phyloP scores from a whole-genome alignment of 2,329 filamentous ascomycete species.

The Sclerotinia borealis region DNA sequence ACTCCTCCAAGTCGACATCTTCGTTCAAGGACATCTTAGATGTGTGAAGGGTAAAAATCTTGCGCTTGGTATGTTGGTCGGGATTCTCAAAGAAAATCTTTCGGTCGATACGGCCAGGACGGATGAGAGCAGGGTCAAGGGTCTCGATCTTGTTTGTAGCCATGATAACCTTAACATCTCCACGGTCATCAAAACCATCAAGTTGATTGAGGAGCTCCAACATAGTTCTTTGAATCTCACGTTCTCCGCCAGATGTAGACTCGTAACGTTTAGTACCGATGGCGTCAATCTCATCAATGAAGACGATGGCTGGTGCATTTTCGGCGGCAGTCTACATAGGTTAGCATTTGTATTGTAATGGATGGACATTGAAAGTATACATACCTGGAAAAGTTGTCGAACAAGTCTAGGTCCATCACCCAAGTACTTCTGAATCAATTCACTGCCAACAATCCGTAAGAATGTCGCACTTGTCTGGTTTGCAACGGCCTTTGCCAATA shows the following conservation, averaged over 20 bases:
- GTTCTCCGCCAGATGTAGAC: slow-evolving; percentile 91
- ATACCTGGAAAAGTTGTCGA: slow-evolving; percentile 85
- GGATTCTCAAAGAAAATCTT: slow-evolving; percentile 77
- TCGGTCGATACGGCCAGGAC: slow-evolving; percentile 94
- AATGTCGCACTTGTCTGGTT: slow-evolving; percentile 99
- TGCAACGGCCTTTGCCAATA: slow-evolving; percentile 92
- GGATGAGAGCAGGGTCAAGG: slow-evolving; percentile 89
- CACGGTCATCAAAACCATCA: slow-evolving; percentile 96
- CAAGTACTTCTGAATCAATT: slow-evolving; percentile 97
- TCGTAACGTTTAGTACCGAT: slow-evolving; percentile 99
- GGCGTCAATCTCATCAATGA: slow-evolving; percentile 98
- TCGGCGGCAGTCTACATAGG: slow-evolving; percentile 73
- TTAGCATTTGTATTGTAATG: slow-evolving; percentile 12
- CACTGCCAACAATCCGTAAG: slow-evolving; percentile 91
- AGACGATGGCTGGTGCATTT: slow-evolving; percentile 93
- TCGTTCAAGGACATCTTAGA: slow-evolving; percentile 97
- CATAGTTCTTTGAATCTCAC: slow-evolving; percentile 98
- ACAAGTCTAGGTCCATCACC: slow-evolving; percentile 93
- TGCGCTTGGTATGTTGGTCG: slow-evolving; percentile 84
- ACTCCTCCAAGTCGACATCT: slow-evolving; percentile 97
- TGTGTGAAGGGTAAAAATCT: slow-evolving; percentile 97
- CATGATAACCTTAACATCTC: slow-evolving; percentile 99
- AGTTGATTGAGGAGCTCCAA: slow-evolving; percentile 96
- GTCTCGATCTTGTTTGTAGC: slow-evolving; percentile 99
- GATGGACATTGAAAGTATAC: slow-evolving; percentile 16